A percentile compares a stretch with the other conserved stretches of the same genome.
These are phyloP conservation scores for Handroanthus guayacan DNA, from an alignment of 257 asterid genomes.

Conservation along the genomic window DNA sequence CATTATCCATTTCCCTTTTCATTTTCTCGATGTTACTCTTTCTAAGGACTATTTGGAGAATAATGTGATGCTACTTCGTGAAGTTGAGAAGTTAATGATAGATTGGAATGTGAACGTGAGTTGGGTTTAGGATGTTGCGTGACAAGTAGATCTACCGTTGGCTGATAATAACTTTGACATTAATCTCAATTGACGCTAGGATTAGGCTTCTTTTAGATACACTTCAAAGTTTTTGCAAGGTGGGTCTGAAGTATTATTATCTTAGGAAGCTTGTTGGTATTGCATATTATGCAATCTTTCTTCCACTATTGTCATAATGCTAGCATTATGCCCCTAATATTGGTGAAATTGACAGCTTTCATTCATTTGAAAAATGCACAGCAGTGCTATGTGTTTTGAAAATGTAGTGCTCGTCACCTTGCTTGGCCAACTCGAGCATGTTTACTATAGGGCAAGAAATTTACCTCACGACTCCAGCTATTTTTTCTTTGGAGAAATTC, in stretches of 20 bases:
- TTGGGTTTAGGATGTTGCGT: not conserved
- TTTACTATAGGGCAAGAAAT: constrained; percentile 3
- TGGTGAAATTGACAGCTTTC: not conserved
- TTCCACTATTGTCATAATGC: not conserved
- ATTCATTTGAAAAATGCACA: not conserved
- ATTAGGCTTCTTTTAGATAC: not conserved
- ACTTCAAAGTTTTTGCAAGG: not conserved
- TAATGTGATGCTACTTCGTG: not conserved
- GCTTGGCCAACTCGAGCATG: not conserved
- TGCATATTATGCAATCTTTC: not conserved
- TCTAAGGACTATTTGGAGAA: not conserved
- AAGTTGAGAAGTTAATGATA: constrained; percentile 1
- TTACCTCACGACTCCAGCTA: not conserved
- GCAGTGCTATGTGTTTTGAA: not conserved
- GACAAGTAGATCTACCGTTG: not conserved
- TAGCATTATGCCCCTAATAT: not conserved
- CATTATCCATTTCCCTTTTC: not conserved
- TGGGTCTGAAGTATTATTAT: not conserved
- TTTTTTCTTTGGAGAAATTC: not conserved
- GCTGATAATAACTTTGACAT: not conserved
- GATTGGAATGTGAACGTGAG: not conserved
- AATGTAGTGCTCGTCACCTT: not conserved
- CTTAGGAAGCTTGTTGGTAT: not conserved
- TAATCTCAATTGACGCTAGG: not conserved
- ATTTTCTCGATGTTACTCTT: constrained; percentile 9